Evolutionary conservation across 1,139 yeast species (phyloP), one percentile per base, ranked within the genome.

Genomic region (Geotrichum phurueaensis): DNA sequence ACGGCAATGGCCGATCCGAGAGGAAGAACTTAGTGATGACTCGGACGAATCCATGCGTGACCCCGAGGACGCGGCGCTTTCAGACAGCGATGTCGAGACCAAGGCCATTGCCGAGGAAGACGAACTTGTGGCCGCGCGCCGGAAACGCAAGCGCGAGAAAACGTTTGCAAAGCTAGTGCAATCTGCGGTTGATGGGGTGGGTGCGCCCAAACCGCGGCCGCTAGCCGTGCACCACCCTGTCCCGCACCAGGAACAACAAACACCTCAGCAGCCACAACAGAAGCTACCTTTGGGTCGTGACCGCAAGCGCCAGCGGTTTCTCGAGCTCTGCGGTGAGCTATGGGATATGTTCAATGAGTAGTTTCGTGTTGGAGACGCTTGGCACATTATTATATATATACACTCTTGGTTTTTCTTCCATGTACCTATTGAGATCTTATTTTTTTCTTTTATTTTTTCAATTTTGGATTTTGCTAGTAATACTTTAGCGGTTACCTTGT

Each of bases 21-120:
- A 51, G 25, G 62, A 62, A 18, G 65, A 62, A 15, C 65, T 63
- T 23, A 66, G 63, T 23, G 68, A 66, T 6, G 71, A 66, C 10
- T 66, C 66, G 13, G 69, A 63, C 48, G 68, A 65, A 13, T 50
- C 52, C 25, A 58, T 47, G 33, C 49, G 66, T 1, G 71, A 70
- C 51, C 71, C 73, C 1, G 72, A 69, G 57, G 71, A 69, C 55
- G 69, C 69, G 3, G 72, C 73, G 2, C 58, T 69, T 51, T 67
- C 70, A 22, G 58, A 57, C 20, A 51, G 54, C 33, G 61, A 61
- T 55, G 58, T 61, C 23, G 65, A 62, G 45, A 48, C 60, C 10
- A 54, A 31, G 15, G 65, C 65, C 20, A 63, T 63, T 51, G 61
- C 56, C 20, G 64, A 62, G 29, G 65, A 63, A n/a, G 65, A 63